These are phyloP conservation scores for Chlorencoelia australis DNA, from an alignment of 2,329 filamentous ascomycete species.

Conservation along the genomic window DNA sequence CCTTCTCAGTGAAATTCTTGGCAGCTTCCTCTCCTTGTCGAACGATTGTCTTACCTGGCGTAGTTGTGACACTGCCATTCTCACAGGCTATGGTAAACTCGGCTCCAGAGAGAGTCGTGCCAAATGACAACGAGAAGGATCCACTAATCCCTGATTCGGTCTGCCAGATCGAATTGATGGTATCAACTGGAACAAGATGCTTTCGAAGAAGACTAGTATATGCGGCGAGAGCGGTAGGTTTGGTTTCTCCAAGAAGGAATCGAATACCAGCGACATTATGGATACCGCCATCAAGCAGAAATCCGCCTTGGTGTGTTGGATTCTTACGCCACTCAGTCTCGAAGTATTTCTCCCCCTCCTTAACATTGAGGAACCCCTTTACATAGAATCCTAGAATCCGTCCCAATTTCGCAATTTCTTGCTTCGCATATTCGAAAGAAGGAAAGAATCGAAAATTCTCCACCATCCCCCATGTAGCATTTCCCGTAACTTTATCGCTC, in stretches of 20 bases:
- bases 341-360: slow-evolving; percentile 37
- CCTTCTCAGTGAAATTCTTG: slow-evolving; percentile 15
- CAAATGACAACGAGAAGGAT: slow-evolving; percentile 25
- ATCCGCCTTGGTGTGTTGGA: slow-evolving; percentile 65
- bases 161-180: slow-evolving; percentile 26
- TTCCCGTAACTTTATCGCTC: slow-evolving; percentile 26
- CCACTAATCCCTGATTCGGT: slow-evolving; percentile 24
- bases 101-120: slow-evolving; percentile 22
- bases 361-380: slow-evolving; percentile 35
- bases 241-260: slow-evolving; percentile 39
- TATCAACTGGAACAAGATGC: slow-evolving; percentile 26
- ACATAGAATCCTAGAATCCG: slow-evolving; percentile 44
- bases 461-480: slow-evolving; percentile 47
- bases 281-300: slow-evolving; percentile 66
- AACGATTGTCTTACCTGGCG: slow-evolving; percentile 20
- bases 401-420: slow-evolving; percentile 41
- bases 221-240: slow-evolving; percentile 18
- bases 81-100: slow-evolving; percentile 26
- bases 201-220: slow-evolving; percentile 21
- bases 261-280: slow-evolving; percentile 58
- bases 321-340: slow-evolving; percentile 54
- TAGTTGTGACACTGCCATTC: slow-evolving; percentile 23
- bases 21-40: slow-evolving; percentile 19
- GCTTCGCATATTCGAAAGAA: slow-evolving; percentile 40
- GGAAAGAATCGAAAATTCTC: slow-evolving; percentile 64